These are phyloP conservation scores for Plantago lanceolata DNA, from an alignment of 305 asterid species.

Conservation along the genomic window DNA sequence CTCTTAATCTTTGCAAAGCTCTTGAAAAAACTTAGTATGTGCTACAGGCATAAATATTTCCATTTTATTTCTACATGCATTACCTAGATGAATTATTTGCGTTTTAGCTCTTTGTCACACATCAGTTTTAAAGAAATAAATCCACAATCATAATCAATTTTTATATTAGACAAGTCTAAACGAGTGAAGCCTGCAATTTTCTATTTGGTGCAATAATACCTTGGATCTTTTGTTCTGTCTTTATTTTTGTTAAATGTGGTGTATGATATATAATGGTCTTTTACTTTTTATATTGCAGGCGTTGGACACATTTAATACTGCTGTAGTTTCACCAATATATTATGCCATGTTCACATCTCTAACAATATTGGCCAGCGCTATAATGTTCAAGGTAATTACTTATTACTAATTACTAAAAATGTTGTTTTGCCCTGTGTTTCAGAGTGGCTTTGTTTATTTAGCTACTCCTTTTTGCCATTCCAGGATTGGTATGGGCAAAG, in stretches of 20 bases:
- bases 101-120: neutral
- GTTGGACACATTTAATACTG: conserved; percentile 54
- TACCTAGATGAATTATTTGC: no score
- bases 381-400: conserved; percentile 82
- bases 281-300: conserved; percentile 38
- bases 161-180: neutral
- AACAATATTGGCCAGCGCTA: conserved; percentile 69
- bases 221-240: neutral
- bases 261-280: conserved; percentile 12
- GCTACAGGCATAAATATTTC: no score
- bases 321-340: conserved; percentile 71
- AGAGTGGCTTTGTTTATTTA: neutral
- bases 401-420: conserved; percentile 1
- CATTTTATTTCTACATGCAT: no score
- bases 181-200: neutral
- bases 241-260: neutral
- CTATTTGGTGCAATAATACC: neutral
- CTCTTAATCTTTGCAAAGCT: neutral
- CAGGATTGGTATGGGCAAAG: conserved; percentile 92
- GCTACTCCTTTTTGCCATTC: conserved; percentile 15
- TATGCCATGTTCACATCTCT: conserved; percentile 79
- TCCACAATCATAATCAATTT: neutral
- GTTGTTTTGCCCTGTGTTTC: neutral
- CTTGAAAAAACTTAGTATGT: no score
- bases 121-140: neutral